These are phyloP conservation scores for Pneumocystis sp. DNA, from an alignment of 1,139 yeast species.

Conservation along the genomic window DNA sequence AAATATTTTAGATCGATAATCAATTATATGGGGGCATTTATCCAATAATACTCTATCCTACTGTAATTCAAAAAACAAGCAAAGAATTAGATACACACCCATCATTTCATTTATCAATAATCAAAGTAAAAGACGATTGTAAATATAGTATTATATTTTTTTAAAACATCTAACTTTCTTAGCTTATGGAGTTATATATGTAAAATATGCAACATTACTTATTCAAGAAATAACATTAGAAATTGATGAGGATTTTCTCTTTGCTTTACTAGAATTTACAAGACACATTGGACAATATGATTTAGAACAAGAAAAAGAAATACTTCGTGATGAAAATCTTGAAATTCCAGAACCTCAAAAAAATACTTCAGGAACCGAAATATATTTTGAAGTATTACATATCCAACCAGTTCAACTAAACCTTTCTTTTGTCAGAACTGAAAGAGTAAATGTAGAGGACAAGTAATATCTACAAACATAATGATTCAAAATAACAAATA, in stretches of 20 bases:
- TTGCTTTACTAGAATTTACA: slow-evolving; percentile 65
- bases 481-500: neutral
- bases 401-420: slow-evolving; percentile 83
- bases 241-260: slow-evolving; percentile 83
- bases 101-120: slow-evolving; percentile 68
- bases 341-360: slow-evolving; percentile 58
- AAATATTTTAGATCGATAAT: slow-evolving; percentile 42
- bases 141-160: neutral
- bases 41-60: slow-evolving; percentile 85
- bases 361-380: slow-evolving; percentile 48
- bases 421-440: slow-evolving; percentile 83
- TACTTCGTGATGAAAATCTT: slow-evolving; percentile 46
- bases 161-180: neutral
- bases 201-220: slow-evolving; percentile 79
- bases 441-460: slow-evolving; percentile 49
- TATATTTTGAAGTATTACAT: slow-evolving; percentile 84
- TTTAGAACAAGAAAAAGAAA: slow-evolving; percentile 19
- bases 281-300: slow-evolving; percentile 37
- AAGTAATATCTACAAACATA: slow-evolving; percentile 16
- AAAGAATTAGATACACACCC: slow-evolving; percentile 84
- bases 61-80: slow-evolving; percentile 71
- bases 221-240: slow-evolving; percentile 86
- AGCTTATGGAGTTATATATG: slow-evolving; percentile 73
- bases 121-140: slow-evolving; percentile 63
- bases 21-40: slow-evolving; percentile 77